These are phyloP conservation scores for Cladosporium sp. DNA, from an alignment of 2,329 filamentous ascomycete species.

Conservation along the genomic window DNA sequence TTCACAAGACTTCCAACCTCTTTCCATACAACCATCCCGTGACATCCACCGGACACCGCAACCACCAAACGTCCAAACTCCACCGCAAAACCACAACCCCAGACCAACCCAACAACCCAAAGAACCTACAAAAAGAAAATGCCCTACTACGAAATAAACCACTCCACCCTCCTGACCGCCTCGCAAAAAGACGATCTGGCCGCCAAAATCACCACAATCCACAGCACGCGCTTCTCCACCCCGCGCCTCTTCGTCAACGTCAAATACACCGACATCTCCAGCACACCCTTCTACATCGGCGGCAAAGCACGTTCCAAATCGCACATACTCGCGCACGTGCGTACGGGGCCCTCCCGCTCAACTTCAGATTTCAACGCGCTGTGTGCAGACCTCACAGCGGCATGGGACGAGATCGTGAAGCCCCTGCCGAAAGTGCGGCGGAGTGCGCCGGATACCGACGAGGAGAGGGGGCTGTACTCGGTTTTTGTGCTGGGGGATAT, in stretches of 20 bases:
- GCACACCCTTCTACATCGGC: constrained; percentile 30
- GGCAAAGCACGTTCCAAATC: constrained; percentile 33
- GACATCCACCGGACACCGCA: not conserved
- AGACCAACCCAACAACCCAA: not conserved
- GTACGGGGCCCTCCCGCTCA: constrained; percentile 30
- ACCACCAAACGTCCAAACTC: not conserved
- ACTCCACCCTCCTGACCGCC: constrained; percentile 30
- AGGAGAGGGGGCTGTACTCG: constrained; percentile 22
- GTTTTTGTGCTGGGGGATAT: constrained; percentile 27
- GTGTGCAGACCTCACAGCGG: constrained; percentile 19
- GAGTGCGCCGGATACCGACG: constrained; percentile 15
- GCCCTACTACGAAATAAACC: constrained; percentile 44
- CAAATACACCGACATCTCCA: constrained; percentile 32
- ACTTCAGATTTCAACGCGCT: constrained; percentile 29
- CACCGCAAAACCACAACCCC: not conserved
- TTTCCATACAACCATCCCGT: too few relatives aligned
- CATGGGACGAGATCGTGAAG: constrained; percentile 29
- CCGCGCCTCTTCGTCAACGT: constrained; percentile 44
- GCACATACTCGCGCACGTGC: constrained; percentile 33
- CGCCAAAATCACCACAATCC: constrained; percentile 37
- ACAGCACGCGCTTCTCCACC: constrained; percentile 39
- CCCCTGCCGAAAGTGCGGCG: constrained; percentile 20
- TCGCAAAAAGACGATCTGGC: constrained; percentile 39
- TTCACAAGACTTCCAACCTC: too few relatives aligned
- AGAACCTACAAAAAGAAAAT: constrained; percentile 27